Evolutionary conservation across 495 filamentous ascomycete species (phyloP), one percentile per base, ranked within the genome.

Genomic region (Hypomontagnella monticulosa): DNA sequence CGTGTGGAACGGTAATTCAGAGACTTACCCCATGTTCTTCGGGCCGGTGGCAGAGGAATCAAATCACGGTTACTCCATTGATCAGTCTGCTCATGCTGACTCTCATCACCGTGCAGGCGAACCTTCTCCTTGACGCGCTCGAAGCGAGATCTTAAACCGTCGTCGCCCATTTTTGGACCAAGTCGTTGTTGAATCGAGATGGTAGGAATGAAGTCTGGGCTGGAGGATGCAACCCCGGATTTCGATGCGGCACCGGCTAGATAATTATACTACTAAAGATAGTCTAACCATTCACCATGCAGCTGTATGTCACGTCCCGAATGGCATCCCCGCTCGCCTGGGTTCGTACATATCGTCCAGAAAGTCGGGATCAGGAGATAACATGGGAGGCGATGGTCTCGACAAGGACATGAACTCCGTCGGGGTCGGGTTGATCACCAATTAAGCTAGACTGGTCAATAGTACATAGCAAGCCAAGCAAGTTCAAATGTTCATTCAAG

Each of bases 1-100:
- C 10, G 30, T 4, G 30, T n/a, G 15, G 12, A 32, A 47, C 40
- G 18, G 23, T 8, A 48, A 5, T 36, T 58, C 32, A 14, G 4
- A 12, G 15, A 56, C 68, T 53, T 63, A 69, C 71, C 71, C 75
- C 75, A 77, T 57, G 69, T 74, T 48, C 75, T 61, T 49, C 75
- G 61, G 30, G 67, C 64, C 12, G 68, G 61, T 2, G 75, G 75
- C 16, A 77, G 65, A 12, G 75, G 75, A 40, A 77, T 70, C 33
- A 77, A 57, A 33, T 77, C 75, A 33, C 75, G 69, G 51, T 77
- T 77, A 11, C 57, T 63, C 66, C 66, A 72, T 60, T 48, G 30
- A 58, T 72, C 66, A 0, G 66, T 70, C 19, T 71, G 69, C 40
- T 71, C 69, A 57, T 68, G 64, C 40, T 38, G 57, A 30, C 55